phyloP scores from a whole-genome alignment of 1,284 basidiomycete species.

The Sanghuangporus weigelae region DNA sequence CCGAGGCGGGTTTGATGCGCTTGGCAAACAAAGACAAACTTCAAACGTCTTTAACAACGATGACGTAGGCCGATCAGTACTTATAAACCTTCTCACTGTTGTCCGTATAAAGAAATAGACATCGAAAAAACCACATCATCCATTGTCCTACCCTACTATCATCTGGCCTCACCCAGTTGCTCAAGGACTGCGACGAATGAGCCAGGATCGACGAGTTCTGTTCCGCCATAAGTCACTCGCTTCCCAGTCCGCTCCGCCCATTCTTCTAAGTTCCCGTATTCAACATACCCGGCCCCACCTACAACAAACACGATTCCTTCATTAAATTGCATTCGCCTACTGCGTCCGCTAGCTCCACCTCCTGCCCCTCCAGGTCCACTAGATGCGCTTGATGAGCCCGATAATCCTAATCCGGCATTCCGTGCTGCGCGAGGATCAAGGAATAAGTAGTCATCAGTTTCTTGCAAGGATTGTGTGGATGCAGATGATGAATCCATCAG shows the following conservation, averaged over 20 bases:
- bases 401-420: constrained; percentile 46
- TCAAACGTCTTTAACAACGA: background rate
- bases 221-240: constrained; percentile 91
- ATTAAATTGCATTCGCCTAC: constrained; percentile 71
- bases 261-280: constrained; percentile 94
- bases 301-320: constrained; percentile 95
- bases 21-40: background rate
- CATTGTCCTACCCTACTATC: background rate
- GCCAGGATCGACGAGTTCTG: constrained; percentile 89
- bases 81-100: background rate
- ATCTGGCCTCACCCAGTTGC: constrained; percentile 47
- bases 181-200: constrained; percentile 75
- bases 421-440: constrained; percentile 85
- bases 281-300: constrained; percentile 95
- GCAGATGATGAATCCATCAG: constrained; percentile 95
- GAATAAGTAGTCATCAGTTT: constrained; percentile 95
- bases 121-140: background rate
- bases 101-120: background rate
- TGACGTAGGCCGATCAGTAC: background rate
- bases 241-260: constrained; percentile 81
- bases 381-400: constrained; percentile 39
- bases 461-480: constrained; percentile 87
- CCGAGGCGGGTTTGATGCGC: background rate
- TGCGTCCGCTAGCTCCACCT: constrained; percentile 42
- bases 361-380: constrained; percentile 26